A percentile compares a stretch with the other conserved stretches of the same genome.
Evolutionary conservation across 2,329 filamentous ascomycete genomes (phyloP).

Genomic region (Beauveria bassiana): DNA sequence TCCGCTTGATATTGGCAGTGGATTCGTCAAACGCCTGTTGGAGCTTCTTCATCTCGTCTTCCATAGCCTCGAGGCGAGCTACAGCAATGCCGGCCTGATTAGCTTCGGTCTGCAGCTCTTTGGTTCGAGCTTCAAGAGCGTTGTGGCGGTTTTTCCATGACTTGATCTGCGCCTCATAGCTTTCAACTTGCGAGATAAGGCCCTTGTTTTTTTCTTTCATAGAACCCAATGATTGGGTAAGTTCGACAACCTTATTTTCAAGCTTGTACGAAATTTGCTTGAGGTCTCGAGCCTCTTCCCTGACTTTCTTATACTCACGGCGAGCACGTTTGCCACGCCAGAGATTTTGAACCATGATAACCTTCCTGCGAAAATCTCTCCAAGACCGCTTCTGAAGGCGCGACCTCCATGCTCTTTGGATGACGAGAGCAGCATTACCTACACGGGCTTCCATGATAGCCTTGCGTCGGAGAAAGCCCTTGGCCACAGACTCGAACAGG

Average conservation of each 20-base stretch:
- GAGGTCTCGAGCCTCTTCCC: conserved; percentile 93
- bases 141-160: conserved; percentile 93
- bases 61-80: conserved; percentile 82
- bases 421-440: conserved; percentile 82
- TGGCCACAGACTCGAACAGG: conserved; percentile 79
- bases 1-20: conserved; percentile 78
- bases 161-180: conserved; percentile 92
- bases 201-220: conserved; percentile 94
- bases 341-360: conserved; percentile 82
- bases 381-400: conserved; percentile 71
- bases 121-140: conserved; percentile 77
- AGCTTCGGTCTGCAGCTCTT: conserved; percentile 91
- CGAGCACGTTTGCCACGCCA: conserved; percentile 83
- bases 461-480: conserved; percentile 85
- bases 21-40: conserved; percentile 88
- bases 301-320: conserved; percentile 77
- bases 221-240: conserved; percentile 86
- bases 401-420: conserved; percentile 84
- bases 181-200: conserved; percentile 81
- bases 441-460: conserved; percentile 90
- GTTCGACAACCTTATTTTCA: conserved; percentile 98
- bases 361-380: conserved; percentile 83
- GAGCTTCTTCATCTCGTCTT: conserved; percentile 90
- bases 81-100: conserved; percentile 96
- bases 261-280: conserved; percentile 99